Conservation (phyloP, 1,284 basidiomycete species). For the Cerioporus squamosus region DNA sequence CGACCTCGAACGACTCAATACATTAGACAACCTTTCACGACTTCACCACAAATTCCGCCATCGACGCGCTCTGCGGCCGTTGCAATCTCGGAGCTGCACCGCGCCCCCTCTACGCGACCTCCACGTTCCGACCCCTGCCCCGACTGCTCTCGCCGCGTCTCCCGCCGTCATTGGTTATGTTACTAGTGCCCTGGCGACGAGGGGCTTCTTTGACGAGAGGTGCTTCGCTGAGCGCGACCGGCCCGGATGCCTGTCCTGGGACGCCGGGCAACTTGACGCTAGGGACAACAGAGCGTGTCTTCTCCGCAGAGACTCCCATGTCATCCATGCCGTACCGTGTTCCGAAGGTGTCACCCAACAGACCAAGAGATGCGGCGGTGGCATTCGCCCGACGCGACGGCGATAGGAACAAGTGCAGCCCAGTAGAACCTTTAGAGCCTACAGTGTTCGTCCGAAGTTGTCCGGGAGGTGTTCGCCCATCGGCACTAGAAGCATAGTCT, state of each 20-base stretch:
- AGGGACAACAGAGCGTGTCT: not conserved
- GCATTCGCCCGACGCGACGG: conserved; percentile 16
- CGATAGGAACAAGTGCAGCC: conserved; percentile 24
- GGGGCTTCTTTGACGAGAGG: conserved; percentile 20
- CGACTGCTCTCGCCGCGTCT: conserved; percentile 14
- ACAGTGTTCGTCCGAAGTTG: conserved; percentile 2
- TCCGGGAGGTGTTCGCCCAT: conserved; percentile 25
- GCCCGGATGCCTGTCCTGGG: conserved; percentile 9
- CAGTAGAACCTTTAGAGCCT: conserved; percentile 10
- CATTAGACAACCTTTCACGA: conserved; percentile 23
- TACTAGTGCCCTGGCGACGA: conserved; percentile 22
- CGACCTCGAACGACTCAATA: conserved; percentile 7
- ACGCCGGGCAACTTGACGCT: conserved; percentile 15
- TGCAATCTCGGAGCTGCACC: conserved; percentile 15
- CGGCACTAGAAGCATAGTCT: conserved; percentile 37
- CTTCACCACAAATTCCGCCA: conserved; percentile 36
- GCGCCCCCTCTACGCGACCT: conserved; percentile 23
- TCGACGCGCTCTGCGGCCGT: conserved; percentile 34
- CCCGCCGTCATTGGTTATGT: conserved; percentile 16
- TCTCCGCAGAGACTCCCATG: conserved; percentile 1
- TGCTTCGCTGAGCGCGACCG: conserved; percentile 15
- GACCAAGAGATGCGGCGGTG: conserved; percentile 9
- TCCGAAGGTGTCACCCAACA: conserved; percentile 15
- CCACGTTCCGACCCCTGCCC: conserved; percentile 21
- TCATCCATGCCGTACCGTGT: conserved; percentile 9